Evolutionary conservation across 179 eudicot species (phyloP), one percentile per base, ranked within the genome.

Genomic region (Drosera spatulata): DNA sequence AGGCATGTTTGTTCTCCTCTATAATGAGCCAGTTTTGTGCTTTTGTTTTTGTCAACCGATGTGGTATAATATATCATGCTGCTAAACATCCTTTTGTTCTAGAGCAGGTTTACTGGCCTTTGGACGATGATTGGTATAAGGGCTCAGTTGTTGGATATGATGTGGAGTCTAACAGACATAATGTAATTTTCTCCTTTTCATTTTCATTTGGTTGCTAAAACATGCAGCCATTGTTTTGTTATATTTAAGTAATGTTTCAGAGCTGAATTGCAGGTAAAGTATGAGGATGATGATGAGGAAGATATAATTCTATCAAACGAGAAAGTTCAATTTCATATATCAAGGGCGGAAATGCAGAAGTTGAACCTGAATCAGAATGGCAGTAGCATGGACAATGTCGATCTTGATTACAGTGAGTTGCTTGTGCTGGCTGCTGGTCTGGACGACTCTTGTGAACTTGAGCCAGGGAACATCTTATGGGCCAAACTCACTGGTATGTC

Each of bases 391-490:
- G 84, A 75, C 49, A 63, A 77, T 33, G 81, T 82, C 64, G 83
- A 75, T 55, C 82, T 75, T 59, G 86, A 86, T 68, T 84, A 82
- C 67, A 70, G 78, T 61, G 87, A 84, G 79, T 71, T 93, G 84
- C 72, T 89, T 77, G 95, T 74, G 55, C 59, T 89, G 73, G 99
- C 99, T 58, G 99, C 96, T 64, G 83, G 79, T 66, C 75, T 93
- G 71, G 95, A 82, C 75, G 96, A 86, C 58, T 76, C 83, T 68
- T 82, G 81, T 56, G 99, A 84, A 46, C 82, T 81, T 71, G 96
- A 82, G 71, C 80, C 85, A 50, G 99, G 95, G 54, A 96, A 93
- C 69, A 81, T 86, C 39, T 84, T 93, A 61, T 93, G 96, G 99
- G 96, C 93, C 41, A 93, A 93, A 73, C 79, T 93, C 67, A 77